A percentile compares a stretch with the other conserved stretches of the same genome.
Evolutionary conservation across 2,329 filamentous ascomycete genomes (phyloP).

Genomic region (Paecilomyces sp.): DNA sequence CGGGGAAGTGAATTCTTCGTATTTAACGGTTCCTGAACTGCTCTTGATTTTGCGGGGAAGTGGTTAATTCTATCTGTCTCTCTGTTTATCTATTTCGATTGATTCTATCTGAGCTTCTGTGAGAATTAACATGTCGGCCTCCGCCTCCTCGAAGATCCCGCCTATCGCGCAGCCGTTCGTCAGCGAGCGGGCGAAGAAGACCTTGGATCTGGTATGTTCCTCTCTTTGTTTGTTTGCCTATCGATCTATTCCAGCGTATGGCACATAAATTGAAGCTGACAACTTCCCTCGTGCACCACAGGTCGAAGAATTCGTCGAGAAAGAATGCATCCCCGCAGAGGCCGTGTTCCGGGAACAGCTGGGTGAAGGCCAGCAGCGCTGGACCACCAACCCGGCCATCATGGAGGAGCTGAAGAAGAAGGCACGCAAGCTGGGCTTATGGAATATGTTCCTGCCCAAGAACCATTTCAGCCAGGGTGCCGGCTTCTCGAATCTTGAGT

Average conservation of each 20-base stretch:
- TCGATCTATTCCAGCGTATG: neutral
- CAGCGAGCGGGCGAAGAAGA: slow-evolving; percentile 77
- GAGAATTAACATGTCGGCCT: slow-evolving; percentile 40
- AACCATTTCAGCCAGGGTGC: slow-evolving; percentile 93
- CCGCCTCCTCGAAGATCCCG: slow-evolving; percentile 47
- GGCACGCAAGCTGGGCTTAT: slow-evolving; percentile 75
- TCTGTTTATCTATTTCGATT: no score
- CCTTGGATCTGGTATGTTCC: slow-evolving; percentile 68
- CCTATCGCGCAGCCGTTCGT: slow-evolving; percentile 57
- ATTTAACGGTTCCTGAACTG: no score
- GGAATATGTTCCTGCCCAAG: slow-evolving; percentile 97
- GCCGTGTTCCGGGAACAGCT: slow-evolving; percentile 72
- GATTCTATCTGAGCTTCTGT: no score
- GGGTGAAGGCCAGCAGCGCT: slow-evolving; percentile 67
- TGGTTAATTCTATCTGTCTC: no score
- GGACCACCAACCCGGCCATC: slow-evolving; percentile 69
- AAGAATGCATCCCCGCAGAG: slow-evolving; percentile 87
- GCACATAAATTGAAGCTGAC: neutral
- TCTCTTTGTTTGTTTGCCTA: no score
- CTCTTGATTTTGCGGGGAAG: no score
- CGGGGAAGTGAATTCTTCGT: neutral
- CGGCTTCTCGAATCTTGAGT: slow-evolving; percentile 92
- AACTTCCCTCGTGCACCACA: slow-evolving; percentile 16
- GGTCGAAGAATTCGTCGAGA: slow-evolving; percentile 94
- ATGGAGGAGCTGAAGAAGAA: slow-evolving; percentile 85